Percentiles rank a stretch among this genome's conserved stretches.
Conservation (phyloP, 768 basidiomycete species). For the Pisolithus orientalis region DNA sequence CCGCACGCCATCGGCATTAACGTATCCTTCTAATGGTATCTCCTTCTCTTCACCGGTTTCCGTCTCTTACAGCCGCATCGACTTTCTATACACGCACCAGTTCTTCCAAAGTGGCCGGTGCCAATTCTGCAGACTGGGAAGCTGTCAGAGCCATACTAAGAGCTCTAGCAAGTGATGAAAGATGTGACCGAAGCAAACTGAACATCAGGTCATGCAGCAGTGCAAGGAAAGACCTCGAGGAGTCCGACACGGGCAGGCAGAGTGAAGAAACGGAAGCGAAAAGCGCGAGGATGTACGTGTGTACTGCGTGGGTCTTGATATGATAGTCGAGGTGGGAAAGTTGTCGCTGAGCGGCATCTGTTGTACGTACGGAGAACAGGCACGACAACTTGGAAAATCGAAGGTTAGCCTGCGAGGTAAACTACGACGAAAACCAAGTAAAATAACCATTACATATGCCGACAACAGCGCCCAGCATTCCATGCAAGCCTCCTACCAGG, state of each 20-base stretch:
- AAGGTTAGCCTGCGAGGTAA: constrained; percentile 7
- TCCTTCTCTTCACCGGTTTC: constrained; percentile 2
- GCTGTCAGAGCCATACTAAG: constrained; percentile 52
- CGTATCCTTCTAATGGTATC: neutral
- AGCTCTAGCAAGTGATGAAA: constrained; percentile 45
- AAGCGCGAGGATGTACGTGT: constrained; percentile 40
- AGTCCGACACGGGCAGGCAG: constrained; percentile 12
- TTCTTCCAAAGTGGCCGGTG: constrained; percentile 10
- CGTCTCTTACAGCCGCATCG: constrained; percentile 6
- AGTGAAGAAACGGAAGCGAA: constrained; percentile 34
- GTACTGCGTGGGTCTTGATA: constrained; percentile 63
- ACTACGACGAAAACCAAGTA: neutral
- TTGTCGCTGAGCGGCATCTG: constrained; percentile 26
- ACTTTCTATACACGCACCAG: constrained; percentile 8
- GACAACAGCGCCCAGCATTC: constrained; percentile 45
- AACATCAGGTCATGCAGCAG: constrained; percentile 30
- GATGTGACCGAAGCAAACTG: constrained; percentile 29
- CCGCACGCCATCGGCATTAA: neutral
- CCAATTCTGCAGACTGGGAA: constrained; percentile 18
- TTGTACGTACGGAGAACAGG: neutral
- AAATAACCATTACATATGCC: constrained; percentile 34
- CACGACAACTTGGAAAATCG: constrained; percentile 10
- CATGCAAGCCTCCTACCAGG: constrained; percentile 69
- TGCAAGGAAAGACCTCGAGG: constrained; percentile 27
- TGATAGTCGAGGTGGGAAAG: constrained; percentile 58